Percentiles rank a stretch among this genome's conserved stretches.
Evolutionary conservation across 2,329 filamentous ascomycete species (phyloP).

Genomic region (Xylaria sp.): DNA sequence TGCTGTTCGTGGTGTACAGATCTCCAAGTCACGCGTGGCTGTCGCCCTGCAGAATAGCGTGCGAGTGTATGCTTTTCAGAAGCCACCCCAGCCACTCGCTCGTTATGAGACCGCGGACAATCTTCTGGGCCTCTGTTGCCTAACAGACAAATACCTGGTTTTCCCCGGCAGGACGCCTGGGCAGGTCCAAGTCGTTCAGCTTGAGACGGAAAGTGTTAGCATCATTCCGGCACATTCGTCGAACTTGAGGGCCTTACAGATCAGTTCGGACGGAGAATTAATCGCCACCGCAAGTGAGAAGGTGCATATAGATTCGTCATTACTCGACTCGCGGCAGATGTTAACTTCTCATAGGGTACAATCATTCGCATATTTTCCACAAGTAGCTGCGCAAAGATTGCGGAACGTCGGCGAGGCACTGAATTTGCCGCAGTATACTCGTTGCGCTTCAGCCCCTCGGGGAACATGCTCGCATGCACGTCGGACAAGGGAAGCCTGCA

Average conservation of each 20-base stretch:
- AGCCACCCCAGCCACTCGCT: constrained; percentile 69
- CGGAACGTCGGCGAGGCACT: constrained; percentile 84
- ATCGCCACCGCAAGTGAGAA: constrained; percentile 90
- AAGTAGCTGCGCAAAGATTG: constrained; percentile 75
- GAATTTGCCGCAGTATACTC: constrained; percentile 88
- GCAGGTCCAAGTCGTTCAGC: constrained; percentile 85
- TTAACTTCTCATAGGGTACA: constrained; percentile 64
- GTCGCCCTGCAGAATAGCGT: constrained; percentile 82
- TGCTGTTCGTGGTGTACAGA: constrained; percentile 76
- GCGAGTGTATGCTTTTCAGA: constrained; percentile 78
- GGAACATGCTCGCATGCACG: constrained; percentile 81
- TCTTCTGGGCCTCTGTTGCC: constrained; percentile 74
- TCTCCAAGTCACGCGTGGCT: constrained; percentile 76
- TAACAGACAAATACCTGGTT: constrained; percentile 73
- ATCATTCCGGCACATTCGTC: constrained; percentile 91
- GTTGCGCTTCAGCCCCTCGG: constrained; percentile 82
- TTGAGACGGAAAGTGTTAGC: constrained; percentile 79
- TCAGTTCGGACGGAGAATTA: constrained; percentile 79
- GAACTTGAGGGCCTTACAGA: constrained; percentile 73
- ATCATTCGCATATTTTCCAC: constrained; percentile 85
- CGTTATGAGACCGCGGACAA: constrained; percentile 89
- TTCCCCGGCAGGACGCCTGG: constrained; percentile 87
- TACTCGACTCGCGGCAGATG: not conserved
- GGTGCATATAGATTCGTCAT: constrained; percentile 39
- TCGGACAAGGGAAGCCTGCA: constrained; percentile 97